Percentiles rank a stretch among this genome's conserved stretches.
Evolutionary conservation across 805 yeast species (phyloP).

Genomic region (Blastobotrys parvus): DNA sequence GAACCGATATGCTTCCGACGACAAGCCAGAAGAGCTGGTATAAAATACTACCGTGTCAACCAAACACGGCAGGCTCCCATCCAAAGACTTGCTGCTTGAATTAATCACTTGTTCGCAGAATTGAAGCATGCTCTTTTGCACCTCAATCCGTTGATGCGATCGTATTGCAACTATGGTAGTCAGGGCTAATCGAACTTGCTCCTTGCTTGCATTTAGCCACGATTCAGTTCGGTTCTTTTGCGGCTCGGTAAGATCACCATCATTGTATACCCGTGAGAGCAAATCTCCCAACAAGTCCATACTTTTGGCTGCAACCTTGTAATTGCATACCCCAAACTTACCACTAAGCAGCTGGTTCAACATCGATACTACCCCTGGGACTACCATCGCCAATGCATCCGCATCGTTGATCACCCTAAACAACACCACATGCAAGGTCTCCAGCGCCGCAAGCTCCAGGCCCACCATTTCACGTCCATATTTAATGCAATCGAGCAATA

Average conservation of each 20-base stretch:
- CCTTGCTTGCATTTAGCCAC: constrained; percentile 49
- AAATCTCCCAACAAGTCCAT: constrained; percentile 15
- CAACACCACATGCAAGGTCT: constrained; percentile 9
- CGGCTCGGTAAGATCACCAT: constrained; percentile 7
- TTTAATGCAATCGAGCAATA: constrained; percentile 18
- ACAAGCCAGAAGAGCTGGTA: constrained; percentile 9
- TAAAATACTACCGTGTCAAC: constrained; percentile 30
- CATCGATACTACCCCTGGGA: constrained; percentile 28
- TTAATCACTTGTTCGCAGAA: constrained; percentile 28
- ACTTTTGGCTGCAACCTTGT: constrained; percentile 13
- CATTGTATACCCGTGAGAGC: constrained; percentile 13
- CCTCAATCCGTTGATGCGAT: constrained; percentile 28
- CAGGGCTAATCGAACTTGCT: constrained; percentile 43
- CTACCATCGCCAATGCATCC: constrained; percentile 22
- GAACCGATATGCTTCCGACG: background rate
- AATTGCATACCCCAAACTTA: constrained; percentile 17
- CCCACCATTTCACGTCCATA: constrained; percentile 11
- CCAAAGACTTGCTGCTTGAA: constrained; percentile 31
- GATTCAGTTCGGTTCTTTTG: constrained; percentile 33
- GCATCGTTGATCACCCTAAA: constrained; percentile 8
- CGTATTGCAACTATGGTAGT: constrained; percentile 27
- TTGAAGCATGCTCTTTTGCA: constrained; percentile 26
- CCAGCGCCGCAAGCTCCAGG: constrained; percentile 17
- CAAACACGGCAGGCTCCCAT: constrained; percentile 29
- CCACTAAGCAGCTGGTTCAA: constrained; percentile 21